Evolutionary conservation across 176 grass and related monocot genomes (phyloP), one percentile per base, ranked within the genome.

Genomic region (Typha latifolia): DNA sequence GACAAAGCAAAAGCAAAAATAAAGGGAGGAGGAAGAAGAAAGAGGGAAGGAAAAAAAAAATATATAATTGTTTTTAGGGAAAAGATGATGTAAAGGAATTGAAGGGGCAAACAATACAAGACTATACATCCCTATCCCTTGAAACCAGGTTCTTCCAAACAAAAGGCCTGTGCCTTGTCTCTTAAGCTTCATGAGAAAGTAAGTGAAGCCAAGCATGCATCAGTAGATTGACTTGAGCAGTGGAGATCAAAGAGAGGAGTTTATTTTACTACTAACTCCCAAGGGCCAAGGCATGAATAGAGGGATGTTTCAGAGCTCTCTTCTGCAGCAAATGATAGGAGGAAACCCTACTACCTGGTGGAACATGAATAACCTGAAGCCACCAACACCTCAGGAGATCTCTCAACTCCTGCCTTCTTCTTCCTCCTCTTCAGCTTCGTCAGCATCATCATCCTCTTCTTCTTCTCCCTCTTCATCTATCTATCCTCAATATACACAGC

Each of bases 401-500:
- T 49, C 70, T n/a, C 3, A 18, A 14, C 21, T 72, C 3, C 12
- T 72, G 14, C 13, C 70, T 5, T 71, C 69, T 12, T 71, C 69
- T 13, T 23, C 32, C 7, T 49, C 56, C 13, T 72, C 70, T 11
- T 72, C 52, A 7, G 23, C 55, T 4, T 62, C 69, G 9, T 72
- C 69, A 4, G 31, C 49, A 1, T 43, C 68, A 59, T 59, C 51
- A 16, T 55, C 51, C 18, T 55, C 51, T 18, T 55, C 27, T 29
- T 29, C 27, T 29, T 75, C 82, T 2, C n/a, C 16, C 10, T 69
- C 65, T 83, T 47, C 83, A 83, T 14, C 80, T 12, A 29, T 80
- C 32, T 83, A 78, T 8, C 83, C 80, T 69, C 82, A 79, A 68
- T 80, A 77, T 16, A 63, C 74, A 2, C 82, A 85, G 21, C 80